phyloP scores from a whole-genome alignment of 768 basidiomycete species.

The Amanita inopinata region DNA sequence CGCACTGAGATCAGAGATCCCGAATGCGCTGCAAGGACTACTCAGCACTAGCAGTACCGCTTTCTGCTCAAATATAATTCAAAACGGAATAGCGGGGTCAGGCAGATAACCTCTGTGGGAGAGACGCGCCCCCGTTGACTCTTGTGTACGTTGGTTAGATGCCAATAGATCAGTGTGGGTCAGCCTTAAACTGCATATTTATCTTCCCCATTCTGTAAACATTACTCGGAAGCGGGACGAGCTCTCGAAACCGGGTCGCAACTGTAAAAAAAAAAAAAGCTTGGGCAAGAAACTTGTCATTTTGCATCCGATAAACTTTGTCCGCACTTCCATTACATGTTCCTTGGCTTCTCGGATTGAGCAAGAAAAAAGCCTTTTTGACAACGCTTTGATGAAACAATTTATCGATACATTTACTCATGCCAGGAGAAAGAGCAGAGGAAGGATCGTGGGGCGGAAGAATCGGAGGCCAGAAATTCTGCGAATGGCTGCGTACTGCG shows the following conservation, averaged over 20 bases:
- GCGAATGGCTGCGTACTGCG: no score
- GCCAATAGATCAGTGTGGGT: background rate
- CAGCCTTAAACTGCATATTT: background rate
- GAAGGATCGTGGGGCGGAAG: no score
- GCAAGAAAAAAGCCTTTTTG: conserved; percentile 5
- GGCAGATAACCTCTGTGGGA: no score
- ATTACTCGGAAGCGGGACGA: background rate
- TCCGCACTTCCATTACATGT: conserved; percentile 4
- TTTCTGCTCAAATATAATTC: no score
- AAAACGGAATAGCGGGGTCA: no score
- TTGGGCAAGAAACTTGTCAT: background rate
- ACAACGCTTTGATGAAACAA: background rate
- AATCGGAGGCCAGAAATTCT: no score
- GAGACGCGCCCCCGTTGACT: no score
- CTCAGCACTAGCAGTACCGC: no score
- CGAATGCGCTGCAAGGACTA: no score
- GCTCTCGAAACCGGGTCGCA: background rate
- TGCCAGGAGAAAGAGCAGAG: background rate
- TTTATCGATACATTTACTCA: background rate
- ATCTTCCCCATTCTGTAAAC: background rate
- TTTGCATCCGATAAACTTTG: conserved; percentile 5
- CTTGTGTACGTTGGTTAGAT: no score
- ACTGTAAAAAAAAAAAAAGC: background rate
- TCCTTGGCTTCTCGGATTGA: background rate
- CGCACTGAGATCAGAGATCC: no score